Evolutionary conservation across 2,329 filamentous ascomycete genomes (phyloP), one percentile per base, ranked within the genome.

Genomic region (Fusarium sp.): DNA sequence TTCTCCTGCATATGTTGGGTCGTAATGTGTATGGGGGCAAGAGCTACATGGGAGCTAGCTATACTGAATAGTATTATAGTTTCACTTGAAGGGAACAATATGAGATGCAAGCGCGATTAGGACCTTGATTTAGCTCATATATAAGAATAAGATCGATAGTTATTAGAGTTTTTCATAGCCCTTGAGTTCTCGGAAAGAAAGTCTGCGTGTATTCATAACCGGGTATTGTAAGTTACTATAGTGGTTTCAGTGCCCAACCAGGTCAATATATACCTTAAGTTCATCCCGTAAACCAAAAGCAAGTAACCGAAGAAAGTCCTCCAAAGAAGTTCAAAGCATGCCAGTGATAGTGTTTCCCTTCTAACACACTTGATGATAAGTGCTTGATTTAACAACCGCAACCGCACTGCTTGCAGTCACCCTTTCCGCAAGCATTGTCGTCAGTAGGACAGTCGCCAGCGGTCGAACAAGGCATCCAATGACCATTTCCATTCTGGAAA

Each of bases 321-420:
- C 15, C 32, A 23, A 26, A 3, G 2, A 17, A 50, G 48, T 35
- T 5, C 11, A 4, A 9, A 14, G 13, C 33, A 9, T 18, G 20
- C 1, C 7, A 26, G 15, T 11, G 7, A 4, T 3, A 4, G 12
- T 50, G 32, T 35, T 35, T 17, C 12, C 4, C 20, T 50, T 11
- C 12, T 2, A 35, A 10, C 2, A 33, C 2, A 8, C 4, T 8
- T 27, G 11, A 15, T n/a, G 4, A 14, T 32, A 10, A 26, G 5
- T n/a, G 14, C 18, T 32, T 1, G 11, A 37, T 20, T 56, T 56
- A 56, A 9, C 53, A 56, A 2, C 53, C 53, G 17, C 53, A 56
- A 35, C 53, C 53, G n/a, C 53, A 56, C n/a, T 56, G 53, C 12
- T 55, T 18, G 27, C 52, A 55, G 40, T 55, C 52, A n/a, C 52